These are phyloP conservation scores for Cyclocybe aegerita DNA, from an alignment of 768 basidiomycete species.

Conservation along the genomic window DNA sequence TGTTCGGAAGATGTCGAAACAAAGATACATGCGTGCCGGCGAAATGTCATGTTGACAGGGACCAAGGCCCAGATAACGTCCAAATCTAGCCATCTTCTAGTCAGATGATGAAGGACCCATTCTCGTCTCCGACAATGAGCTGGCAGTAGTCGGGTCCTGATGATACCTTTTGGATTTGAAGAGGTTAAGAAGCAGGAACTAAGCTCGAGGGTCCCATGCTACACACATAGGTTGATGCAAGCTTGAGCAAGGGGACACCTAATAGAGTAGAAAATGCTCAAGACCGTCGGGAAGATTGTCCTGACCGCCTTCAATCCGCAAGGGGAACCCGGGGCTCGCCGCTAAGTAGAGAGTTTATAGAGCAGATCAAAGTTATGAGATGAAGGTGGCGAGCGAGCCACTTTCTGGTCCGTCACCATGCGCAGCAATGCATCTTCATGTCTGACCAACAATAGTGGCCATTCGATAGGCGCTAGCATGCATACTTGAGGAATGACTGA, in stretches of 20 bases:
- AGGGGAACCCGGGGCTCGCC: slow-evolving; percentile 9
- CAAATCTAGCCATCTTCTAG: neutral
- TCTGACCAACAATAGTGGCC: no score
- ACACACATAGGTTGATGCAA: no score
- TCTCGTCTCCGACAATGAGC: no score
- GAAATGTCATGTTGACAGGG: slow-evolving; percentile 1
- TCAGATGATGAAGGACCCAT: slow-evolving; percentile 3
- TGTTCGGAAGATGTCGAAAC: slow-evolving; percentile 1
- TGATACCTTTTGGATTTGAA: no score
- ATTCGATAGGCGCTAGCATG: no score
- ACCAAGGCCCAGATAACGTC: neutral
- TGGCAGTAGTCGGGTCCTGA: no score
- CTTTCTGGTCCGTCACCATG: neutral
- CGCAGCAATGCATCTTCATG: no score
- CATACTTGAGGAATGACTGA: no score
- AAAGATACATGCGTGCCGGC: neutral
- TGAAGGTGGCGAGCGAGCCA: neutral
- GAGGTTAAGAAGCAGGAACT: no score
- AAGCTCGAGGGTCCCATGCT: no score
- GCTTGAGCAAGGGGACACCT: no score
- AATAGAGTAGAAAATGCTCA: no score
- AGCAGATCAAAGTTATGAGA: slow-evolving; percentile 9
- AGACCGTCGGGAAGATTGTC: neutral
- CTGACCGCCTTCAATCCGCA: slow-evolving; percentile 10
- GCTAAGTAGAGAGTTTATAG: slow-evolving; percentile 6